Conservation (phyloP, 805 yeast species). For the Saccharomycopsis selenospora region DNA sequence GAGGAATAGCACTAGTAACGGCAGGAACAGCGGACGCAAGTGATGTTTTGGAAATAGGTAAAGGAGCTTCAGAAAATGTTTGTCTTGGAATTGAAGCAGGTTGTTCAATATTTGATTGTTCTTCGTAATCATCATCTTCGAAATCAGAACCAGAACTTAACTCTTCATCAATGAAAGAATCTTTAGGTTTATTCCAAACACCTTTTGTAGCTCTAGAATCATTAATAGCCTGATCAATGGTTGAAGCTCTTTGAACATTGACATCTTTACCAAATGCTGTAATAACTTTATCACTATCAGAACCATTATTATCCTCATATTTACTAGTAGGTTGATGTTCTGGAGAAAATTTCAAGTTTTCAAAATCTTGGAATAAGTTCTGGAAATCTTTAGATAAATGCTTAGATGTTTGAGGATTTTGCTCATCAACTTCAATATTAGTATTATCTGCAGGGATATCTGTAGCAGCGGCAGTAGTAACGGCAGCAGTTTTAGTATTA, state of each 20-base stretch:
- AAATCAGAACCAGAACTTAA: background rate
- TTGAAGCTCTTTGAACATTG: background rate
- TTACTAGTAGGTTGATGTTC: background rate
- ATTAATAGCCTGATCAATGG: background rate
- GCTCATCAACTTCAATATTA: background rate
- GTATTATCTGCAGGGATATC: background rate
- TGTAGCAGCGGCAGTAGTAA: no score
- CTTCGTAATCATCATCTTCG: background rate
- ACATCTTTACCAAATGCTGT: background rate
- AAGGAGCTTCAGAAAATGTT: background rate
- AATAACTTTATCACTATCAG: background rate
- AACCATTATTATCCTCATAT: slow-evolving; percentile 2
- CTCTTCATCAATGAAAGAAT: slow-evolving; percentile 3
- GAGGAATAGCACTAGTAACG: no score
- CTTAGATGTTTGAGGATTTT: background rate
- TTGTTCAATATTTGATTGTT: background rate
- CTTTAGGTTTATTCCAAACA: background rate
- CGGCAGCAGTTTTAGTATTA: no score
- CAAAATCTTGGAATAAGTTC: slow-evolving; percentile 20
- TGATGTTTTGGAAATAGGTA: background rate
- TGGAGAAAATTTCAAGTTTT: slow-evolving; percentile 9
- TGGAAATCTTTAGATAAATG: slow-evolving; percentile 18
- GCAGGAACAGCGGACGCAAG: background rate
- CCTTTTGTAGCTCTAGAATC: slow-evolving; percentile 1
- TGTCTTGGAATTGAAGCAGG: background rate